Evolutionary conservation across 2,329 filamentous ascomycete genomes (phyloP).

Genomic region (Calonectria pseudoturangicola): DNA sequence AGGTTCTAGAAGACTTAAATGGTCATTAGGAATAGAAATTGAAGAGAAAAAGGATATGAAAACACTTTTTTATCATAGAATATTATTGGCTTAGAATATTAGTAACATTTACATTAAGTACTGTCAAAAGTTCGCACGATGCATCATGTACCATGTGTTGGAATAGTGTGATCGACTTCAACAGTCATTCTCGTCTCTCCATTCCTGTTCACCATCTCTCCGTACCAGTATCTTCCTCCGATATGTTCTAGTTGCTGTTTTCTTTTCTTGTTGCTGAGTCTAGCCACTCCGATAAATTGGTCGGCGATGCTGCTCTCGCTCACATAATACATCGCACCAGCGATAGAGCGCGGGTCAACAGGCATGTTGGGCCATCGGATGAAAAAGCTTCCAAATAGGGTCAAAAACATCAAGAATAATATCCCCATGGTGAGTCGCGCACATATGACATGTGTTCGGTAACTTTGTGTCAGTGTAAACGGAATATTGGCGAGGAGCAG

Average conservation of each 20-base stretch:
- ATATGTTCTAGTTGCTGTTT: slow-evolving; percentile 1
- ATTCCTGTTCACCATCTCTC: slow-evolving; percentile 17
- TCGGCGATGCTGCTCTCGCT: slow-evolving; percentile 36
- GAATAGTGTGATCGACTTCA: slow-evolving; percentile 1
- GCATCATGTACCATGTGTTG: not conserved
- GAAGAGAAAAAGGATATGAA: no score
- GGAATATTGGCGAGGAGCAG: slow-evolving; percentile 69
- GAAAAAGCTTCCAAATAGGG: slow-evolving; percentile 62
- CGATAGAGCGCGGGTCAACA: slow-evolving; percentile 67
- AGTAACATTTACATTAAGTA: not conserved
- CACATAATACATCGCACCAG: slow-evolving; percentile 65
- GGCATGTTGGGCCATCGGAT: slow-evolving; percentile 65
- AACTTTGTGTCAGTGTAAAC: slow-evolving; percentile 64
- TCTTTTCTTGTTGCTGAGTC: slow-evolving; percentile 8
- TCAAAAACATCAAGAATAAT: slow-evolving; percentile 64
- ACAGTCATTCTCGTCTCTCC: slow-evolving; percentile 31
- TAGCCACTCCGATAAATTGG: slow-evolving; percentile 11
- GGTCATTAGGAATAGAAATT: no score
- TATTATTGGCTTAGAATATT: not conserved
- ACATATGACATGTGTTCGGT: slow-evolving; percentile 62
- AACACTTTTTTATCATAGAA: no score
- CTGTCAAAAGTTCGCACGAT: no score
- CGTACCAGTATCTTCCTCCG: slow-evolving; percentile 23
- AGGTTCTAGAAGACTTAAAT: no score
- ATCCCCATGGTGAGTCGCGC: slow-evolving; percentile 62